phyloP scores from a whole-genome alignment of 352 stramenopile species.

The Peronospora destructor region DNA sequence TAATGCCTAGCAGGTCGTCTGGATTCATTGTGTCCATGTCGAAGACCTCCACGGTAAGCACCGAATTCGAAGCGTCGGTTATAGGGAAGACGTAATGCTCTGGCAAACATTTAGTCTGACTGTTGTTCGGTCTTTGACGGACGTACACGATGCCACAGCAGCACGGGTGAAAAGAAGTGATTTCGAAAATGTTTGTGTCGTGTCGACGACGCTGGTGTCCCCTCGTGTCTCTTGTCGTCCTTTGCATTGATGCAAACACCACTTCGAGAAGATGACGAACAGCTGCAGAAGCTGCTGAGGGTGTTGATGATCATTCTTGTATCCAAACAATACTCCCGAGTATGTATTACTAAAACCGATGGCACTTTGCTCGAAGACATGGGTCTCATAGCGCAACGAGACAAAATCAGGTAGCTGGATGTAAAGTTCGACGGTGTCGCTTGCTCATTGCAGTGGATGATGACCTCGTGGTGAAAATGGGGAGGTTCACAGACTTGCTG shows the following conservation, averaged over 20 bases:
- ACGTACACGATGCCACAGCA: no score
- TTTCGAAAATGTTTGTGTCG: no score
- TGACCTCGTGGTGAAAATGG: constrained; percentile 90
- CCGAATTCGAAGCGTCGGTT: constrained; percentile 29
- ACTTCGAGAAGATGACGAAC: no score
- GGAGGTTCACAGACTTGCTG: constrained; percentile 77
- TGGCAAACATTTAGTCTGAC: neutral
- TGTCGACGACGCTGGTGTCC: no score
- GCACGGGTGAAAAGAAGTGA: no score
- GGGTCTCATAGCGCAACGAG: constrained; percentile 89
- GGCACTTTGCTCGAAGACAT: constrained; percentile 89
- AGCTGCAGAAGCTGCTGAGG: no score
- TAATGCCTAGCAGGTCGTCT: constrained; percentile 54
- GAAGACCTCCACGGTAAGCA: constrained; percentile 52
- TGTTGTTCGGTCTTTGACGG: no score
- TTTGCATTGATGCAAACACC: no score
- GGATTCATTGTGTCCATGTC: constrained; percentile 60
- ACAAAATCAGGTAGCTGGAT: constrained; percentile 80
- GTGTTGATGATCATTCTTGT: no score
- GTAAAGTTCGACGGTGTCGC: constrained; percentile 80
- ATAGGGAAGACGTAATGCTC: constrained; percentile 61
- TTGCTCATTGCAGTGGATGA: constrained; percentile 83
- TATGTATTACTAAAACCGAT: constrained; percentile 86
- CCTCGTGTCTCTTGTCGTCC: no score
- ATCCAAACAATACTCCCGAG: no score